Evolutionary conservation across 352 stramenopile species (phyloP).

Genomic region (Pythium rishiriense): DNA sequence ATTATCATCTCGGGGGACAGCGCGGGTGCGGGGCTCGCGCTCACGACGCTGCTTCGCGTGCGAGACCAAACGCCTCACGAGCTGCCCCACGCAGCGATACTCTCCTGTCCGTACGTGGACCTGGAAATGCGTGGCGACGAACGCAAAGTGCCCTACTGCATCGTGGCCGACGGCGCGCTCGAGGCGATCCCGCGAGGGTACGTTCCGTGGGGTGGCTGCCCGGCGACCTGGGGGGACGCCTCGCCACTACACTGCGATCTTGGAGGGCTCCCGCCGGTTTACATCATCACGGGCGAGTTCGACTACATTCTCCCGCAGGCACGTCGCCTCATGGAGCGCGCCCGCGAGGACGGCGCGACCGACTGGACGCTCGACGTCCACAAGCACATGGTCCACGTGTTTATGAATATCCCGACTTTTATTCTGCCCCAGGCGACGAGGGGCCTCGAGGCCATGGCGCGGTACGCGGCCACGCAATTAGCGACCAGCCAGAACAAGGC

Average conservation of each 20-base stretch:
- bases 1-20: constrained; percentile 27
- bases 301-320: constrained; percentile 25
- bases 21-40: constrained; percentile 17
- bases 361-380: constrained; percentile 24
- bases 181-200: constrained; percentile 10
- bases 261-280: constrained; percentile 16
- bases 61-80: not conserved
- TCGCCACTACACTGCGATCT: constrained; percentile 23
- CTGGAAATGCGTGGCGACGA: constrained; percentile 29
- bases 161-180: constrained; percentile 16
- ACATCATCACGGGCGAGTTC: constrained; percentile 21
- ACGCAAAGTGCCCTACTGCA: constrained; percentile 27
- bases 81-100: constrained; percentile 6
- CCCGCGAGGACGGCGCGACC: constrained; percentile 9
- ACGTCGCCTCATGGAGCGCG: constrained; percentile 15
- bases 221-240: constrained; percentile 23
- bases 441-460: constrained; percentile 25
- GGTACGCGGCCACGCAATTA: constrained; percentile 17
- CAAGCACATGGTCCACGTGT: constrained; percentile 27
- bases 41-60: constrained; percentile 24
- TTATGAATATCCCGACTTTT: constrained; percentile 23
- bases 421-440: constrained; percentile 21
- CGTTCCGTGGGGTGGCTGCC: constrained; percentile 14
- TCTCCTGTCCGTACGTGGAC: constrained; percentile 45
- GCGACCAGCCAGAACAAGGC: not conserved